Evolutionary conservation across 2,329 filamentous ascomycete species (phyloP), one percentile per base, ranked within the genome.

Genomic region (Rosellinia necatrix): DNA sequence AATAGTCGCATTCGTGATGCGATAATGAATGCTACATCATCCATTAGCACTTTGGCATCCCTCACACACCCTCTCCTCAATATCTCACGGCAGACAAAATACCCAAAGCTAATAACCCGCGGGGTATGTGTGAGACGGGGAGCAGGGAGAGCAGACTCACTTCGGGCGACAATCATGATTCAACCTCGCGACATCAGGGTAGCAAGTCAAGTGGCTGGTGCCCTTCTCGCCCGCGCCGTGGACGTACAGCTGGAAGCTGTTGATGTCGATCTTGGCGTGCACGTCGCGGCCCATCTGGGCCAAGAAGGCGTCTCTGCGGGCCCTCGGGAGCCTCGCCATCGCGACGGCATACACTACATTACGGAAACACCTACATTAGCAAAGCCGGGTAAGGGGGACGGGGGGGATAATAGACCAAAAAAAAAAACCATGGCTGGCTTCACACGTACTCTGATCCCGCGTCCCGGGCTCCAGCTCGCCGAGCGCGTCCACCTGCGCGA

Each of bases 161-260:
- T 75, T 76, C 24, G 74, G 74, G 35, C 74, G 65, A 43, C 74
- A 76, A 57, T 75, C 73, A 44, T 76, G 74, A 49, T 76, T 76
- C 6, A 75, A 61, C 34, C 64, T 63, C 22, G 70, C 68, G 2
- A 72, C 66, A 15, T 74, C 70, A 4, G 72, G 71, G 43, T 70
- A 76, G 8, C 62, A 64, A 3, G 66, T 71, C 3, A 74, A 53
- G 43, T 76, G 75, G 2, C 64, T 60, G 2, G 63, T 63, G 1
- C 64, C 56, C 10, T 64, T 54, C 6, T 65, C 47, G 2, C 64
- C 68, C 44, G 66, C 65, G 1, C 53, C 59, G n/a, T 49, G 35
- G 15, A 75, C 46, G 40, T 70, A 69, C 43, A 75, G 30, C 35
- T 69, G 70, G 44, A 75, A 75, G 17, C 69, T 62, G 42, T 75